Evolutionary conservation across 768 basidiomycete species (phyloP).

Genomic region (Phylloporus sp.): DNA sequence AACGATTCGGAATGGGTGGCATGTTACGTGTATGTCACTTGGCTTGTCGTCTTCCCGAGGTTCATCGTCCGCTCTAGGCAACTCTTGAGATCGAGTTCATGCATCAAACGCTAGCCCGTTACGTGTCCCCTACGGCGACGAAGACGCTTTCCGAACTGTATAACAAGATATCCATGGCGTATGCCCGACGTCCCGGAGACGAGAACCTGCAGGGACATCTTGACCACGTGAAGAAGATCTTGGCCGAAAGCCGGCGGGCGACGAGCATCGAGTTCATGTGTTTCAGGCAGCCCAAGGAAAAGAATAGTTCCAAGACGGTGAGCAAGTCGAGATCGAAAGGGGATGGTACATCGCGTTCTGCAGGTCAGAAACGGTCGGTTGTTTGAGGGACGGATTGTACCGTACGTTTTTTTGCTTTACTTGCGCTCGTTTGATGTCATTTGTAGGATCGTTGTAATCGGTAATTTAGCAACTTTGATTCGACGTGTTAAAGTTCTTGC

Average conservation of each 20-base stretch:
- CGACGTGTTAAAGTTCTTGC: no score
- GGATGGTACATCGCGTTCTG: slow-evolving; percentile 12
- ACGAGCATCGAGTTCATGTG: slow-evolving; percentile 95
- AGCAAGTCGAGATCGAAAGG: slow-evolving; percentile 18
- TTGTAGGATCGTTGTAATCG: not conserved
- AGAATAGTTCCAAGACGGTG: slow-evolving; percentile 15
- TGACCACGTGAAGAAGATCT: slow-evolving; percentile 85
- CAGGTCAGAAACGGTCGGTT: slow-evolving; percentile 19
- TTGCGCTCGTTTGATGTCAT: not conserved
- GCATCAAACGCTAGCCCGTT: slow-evolving; percentile 90
- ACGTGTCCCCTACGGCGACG: slow-evolving; percentile 76
- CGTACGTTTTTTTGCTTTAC: not conserved
- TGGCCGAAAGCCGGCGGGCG: slow-evolving; percentile 81
- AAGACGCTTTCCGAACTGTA: slow-evolving; percentile 88
- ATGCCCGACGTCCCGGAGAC: slow-evolving; percentile 77
- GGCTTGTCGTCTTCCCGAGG: not conserved
- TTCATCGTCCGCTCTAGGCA: slow-evolving; percentile 51
- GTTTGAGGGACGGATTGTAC: not conserved
- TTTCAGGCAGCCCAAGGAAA: slow-evolving; percentile 69
- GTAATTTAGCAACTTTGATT: no score
- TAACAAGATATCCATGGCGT: slow-evolving; percentile 90
- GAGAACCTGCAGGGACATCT: slow-evolving; percentile 83
- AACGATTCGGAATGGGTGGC: slow-evolving; percentile 94
- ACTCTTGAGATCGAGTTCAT: slow-evolving; percentile 99
- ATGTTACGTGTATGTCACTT: slow-evolving; percentile 76